Evolutionary conservation across 208 protist species (phyloP).

Genomic region (Leishmania aethiopica): DNA sequence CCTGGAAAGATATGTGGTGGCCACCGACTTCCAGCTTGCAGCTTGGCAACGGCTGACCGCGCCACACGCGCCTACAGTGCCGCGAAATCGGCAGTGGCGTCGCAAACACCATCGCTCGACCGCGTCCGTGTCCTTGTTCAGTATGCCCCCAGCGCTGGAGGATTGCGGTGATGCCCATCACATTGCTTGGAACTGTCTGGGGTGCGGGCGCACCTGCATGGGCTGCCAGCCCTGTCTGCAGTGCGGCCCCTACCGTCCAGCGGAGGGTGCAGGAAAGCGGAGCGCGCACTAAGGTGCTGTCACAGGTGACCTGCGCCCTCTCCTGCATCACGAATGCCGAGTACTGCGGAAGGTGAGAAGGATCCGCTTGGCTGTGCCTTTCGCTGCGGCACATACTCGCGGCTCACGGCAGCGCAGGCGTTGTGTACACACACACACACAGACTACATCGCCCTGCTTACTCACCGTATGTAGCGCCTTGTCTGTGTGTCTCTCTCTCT

Average conservation of each 20-base stretch:
- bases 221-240: constrained; percentile 45
- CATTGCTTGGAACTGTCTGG: constrained; percentile 71
- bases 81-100: not conserved
- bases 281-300: not conserved
- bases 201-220: constrained; percentile 45
- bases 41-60: constrained; percentile 4
- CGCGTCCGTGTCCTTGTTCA: constrained; percentile 30
- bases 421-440: not conserved
- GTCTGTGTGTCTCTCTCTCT: not conserved
- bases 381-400: not conserved
- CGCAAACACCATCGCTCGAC: not conserved
- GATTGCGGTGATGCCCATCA: constrained; percentile 29
- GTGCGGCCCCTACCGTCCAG: constrained; percentile 23
- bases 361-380: not conserved
- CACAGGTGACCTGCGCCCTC: not conserved
- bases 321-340: not conserved
- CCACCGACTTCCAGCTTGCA: constrained; percentile 29
- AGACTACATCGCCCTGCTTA: not conserved
- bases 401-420: no score
- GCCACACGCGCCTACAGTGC: not conserved
- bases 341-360: not conserved
- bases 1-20: constrained; percentile 64
- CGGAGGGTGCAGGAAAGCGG: not conserved
- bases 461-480: not conserved
- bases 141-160: constrained; percentile 39